phyloP scores from a whole-genome alignment of 177 flowering plant genomes.

The Vitis hybrid region DNA sequence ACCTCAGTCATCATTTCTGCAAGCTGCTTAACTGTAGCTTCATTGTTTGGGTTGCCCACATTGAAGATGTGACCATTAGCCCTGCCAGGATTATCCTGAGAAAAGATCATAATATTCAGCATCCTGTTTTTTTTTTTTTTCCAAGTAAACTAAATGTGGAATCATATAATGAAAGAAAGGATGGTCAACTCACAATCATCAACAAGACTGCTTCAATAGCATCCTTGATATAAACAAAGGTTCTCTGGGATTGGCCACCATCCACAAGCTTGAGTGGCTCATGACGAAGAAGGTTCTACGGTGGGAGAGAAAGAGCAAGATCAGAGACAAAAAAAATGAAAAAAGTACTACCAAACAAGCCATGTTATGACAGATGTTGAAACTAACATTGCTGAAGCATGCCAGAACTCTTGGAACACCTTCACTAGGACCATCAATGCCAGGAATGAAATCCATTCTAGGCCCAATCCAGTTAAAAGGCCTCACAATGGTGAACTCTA shows the following conservation, averaged over 20 bases:
- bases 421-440: conserved; percentile 98
- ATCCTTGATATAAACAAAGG: conserved; percentile 78
- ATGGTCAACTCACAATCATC: conserved; percentile 60
- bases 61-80: conserved; percentile 94
- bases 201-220: conserved; percentile 81
- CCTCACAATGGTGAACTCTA: conserved; percentile 92
- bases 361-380: not conserved
- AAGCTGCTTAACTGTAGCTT: conserved; percentile 94
- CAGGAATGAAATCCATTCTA: conserved; percentile 98
- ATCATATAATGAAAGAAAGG: not conserved
- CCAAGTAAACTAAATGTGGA: not conserved
- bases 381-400: conserved; percentile 93
- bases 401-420: conserved; percentile 98
- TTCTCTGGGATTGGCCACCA: conserved; percentile 84
- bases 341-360: not conserved
- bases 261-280: conserved; percentile 90
- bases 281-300: conserved; percentile 68
- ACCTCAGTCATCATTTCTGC: conserved; percentile 99
- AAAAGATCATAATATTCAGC: conserved; percentile 2
- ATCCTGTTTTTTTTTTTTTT: not conserved
- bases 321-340: conserved; percentile 5
- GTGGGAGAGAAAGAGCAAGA: too few relatives aligned
- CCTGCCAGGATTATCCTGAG: conserved; percentile 89
- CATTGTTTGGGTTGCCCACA: conserved; percentile 97
- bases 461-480: conserved; percentile 99